phyloP scores from a whole-genome alignment of 345 rosid genomes.

The Lumnitzera racemosa region DNA sequence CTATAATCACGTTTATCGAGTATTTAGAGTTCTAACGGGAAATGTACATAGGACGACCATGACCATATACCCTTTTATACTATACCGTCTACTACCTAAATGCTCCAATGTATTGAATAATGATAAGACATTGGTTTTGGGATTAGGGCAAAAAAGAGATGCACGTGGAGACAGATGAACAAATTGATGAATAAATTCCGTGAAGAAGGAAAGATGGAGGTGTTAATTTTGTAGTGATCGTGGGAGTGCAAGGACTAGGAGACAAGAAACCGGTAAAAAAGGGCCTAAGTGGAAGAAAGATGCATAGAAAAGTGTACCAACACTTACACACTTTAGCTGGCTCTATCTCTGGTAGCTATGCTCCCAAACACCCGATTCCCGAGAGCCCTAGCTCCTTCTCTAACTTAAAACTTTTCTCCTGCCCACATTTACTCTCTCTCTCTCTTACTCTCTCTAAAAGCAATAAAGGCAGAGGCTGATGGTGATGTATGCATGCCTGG shows the following conservation, averaged over 20 bases:
- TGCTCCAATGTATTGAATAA: no score
- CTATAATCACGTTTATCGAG: no score
- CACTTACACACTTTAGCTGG: slow-evolving; percentile 9
- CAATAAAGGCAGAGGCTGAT: slow-evolving; percentile 2
- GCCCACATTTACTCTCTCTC: slow-evolving; percentile 13
- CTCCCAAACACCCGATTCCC: slow-evolving; percentile 21
- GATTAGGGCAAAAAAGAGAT: neutral
- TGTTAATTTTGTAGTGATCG: slow-evolving; percentile 1
- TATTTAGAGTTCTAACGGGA: no score
- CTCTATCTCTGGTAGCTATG: slow-evolving; percentile 2
- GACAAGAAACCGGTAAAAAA: slow-evolving; percentile 31
- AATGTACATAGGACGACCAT: no score
- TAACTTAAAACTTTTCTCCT: slow-evolving; percentile 1
- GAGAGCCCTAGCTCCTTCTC: slow-evolving; percentile 15
- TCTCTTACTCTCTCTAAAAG: slow-evolving; percentile 3
- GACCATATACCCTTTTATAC: no score
- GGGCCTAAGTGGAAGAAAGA: neutral
- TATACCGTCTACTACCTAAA: no score
- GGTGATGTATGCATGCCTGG: slow-evolving; percentile 23
- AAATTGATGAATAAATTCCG: slow-evolving; percentile 1
- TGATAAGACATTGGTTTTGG: neutral
- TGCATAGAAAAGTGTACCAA: slow-evolving; percentile 28
- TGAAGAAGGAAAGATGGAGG: slow-evolving; percentile 1
- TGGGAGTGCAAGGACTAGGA: slow-evolving; percentile 2
- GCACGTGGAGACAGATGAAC: slow-evolving; percentile 11